phyloP scores from a whole-genome alignment of 78 protist genomes.

The Pigoraptor vietnamica region DNA sequence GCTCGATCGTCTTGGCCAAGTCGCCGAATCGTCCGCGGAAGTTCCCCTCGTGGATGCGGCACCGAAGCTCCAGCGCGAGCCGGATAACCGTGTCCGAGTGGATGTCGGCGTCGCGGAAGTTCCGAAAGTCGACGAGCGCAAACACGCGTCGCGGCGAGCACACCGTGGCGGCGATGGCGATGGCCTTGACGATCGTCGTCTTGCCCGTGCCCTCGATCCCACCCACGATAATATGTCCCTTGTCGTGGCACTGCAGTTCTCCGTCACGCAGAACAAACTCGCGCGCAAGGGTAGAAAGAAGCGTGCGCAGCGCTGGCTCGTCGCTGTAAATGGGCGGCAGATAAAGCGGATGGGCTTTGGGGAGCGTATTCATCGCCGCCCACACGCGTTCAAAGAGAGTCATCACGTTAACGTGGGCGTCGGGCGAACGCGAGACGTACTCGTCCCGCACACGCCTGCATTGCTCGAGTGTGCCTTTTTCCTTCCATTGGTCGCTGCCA shows the following conservation, averaged over 20 bases:
- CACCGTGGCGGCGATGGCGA: neutral
- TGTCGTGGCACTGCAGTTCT: neutral
- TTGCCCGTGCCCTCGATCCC: neutral
- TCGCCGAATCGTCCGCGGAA: neutral
- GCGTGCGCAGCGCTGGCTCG: neutral
- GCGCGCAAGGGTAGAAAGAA: neutral
- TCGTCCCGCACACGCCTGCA: too few species aligned
- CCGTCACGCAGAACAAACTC: neutral
- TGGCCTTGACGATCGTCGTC: neutral
- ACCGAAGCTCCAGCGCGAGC: neutral
- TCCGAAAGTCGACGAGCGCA: neutral
- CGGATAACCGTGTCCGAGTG: neutral
- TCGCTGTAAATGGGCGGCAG: neutral
- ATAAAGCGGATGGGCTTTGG: neutral
- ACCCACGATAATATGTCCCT: neutral
- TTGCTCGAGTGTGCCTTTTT: too few species aligned
- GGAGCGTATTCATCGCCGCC: neutral
- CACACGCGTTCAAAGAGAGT: neutral
- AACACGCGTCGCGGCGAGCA: neutral
- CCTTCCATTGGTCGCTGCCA: too few species aligned
- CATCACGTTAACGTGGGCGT: too few species aligned
- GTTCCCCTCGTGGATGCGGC: neutral
- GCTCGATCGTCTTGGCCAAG: neutral
- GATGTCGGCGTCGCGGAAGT: neutral
- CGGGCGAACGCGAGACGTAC: too few species aligned